phyloP scores from a whole-genome alignment of 129 eudicot genomes.

The Oenanthe sinensis region DNA sequence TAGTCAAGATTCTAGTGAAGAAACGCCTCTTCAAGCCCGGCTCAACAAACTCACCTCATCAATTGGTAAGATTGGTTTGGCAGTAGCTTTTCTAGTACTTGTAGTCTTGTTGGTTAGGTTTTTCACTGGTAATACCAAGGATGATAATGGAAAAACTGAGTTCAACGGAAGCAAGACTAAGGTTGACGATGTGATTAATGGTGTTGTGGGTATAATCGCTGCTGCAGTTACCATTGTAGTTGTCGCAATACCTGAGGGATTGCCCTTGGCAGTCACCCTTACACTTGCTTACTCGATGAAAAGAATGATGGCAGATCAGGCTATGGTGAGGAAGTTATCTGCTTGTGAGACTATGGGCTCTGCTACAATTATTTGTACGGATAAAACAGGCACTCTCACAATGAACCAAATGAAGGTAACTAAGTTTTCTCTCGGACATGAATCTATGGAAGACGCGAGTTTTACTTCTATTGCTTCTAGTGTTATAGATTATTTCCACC shows the following conservation, averaged over 20 bases:
- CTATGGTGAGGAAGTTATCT: conserved; percentile 44
- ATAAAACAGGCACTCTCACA: conserved; percentile 47
- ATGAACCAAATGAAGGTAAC: conserved; percentile 38
- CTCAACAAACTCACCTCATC: conserved; percentile 32
- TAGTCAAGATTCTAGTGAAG: conserved; percentile 20
- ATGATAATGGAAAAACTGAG: conserved; percentile 26
- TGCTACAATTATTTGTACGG: conserved; percentile 38
- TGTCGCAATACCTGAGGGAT: conserved; percentile 43
- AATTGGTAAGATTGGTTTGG: conserved; percentile 33
- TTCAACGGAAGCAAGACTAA: conserved; percentile 27
- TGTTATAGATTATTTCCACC: conserved; percentile 23
- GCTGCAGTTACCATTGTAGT: conserved; percentile 42
- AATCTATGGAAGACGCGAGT: conserved; percentile 13
- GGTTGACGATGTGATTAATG: conserved; percentile 24
- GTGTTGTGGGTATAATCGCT: conserved; percentile 31
- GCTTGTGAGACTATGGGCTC: conserved; percentile 60
- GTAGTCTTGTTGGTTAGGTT: conserved; percentile 29
- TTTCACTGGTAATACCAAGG: conserved; percentile 32
- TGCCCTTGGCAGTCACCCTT: conserved; percentile 40
- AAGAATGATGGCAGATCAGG: conserved; percentile 46
- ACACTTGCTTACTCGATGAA: conserved; percentile 34
- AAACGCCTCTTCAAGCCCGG: conserved; percentile 34
- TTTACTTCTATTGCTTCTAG: conserved; percentile 7
- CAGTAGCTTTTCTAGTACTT: conserved; percentile 31
- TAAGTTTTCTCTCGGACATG: conserved; percentile 32